A percentile compares a stretch with the other conserved stretches of the same genome.
Conservation (phyloP, 1,139 yeast genomes). For the Debaryomyces fabryi region DNA sequence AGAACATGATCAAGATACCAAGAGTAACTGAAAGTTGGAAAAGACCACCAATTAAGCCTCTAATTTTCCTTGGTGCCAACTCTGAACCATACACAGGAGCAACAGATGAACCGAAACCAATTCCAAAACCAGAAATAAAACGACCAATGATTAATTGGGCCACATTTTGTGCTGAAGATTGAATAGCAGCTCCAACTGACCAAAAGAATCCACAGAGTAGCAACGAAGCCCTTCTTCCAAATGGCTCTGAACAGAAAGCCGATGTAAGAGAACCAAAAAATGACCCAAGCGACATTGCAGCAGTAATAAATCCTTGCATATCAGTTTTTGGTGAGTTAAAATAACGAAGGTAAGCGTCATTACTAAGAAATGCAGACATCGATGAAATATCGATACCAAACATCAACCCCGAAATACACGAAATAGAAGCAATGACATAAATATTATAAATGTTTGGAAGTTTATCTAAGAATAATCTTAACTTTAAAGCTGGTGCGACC, state of each 20-base stretch:
- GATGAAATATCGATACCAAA: slow-evolving; percentile 68
- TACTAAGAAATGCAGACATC: slow-evolving; percentile 56
- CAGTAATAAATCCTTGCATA: slow-evolving; percentile 38
- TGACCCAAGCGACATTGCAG: slow-evolving; percentile 40
- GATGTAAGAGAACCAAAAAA: slow-evolving; percentile 36
- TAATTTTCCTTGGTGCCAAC: slow-evolving; percentile 51
- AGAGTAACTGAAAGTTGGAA: slow-evolving; percentile 47
- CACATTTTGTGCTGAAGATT: slow-evolving; percentile 31
- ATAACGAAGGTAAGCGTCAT: slow-evolving; percentile 33
- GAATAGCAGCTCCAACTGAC: slow-evolving; percentile 39
- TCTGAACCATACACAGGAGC: slow-evolving; percentile 64
- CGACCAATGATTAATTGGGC: slow-evolving; percentile 51
- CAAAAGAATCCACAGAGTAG: slow-evolving; percentile 33
- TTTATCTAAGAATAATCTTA: slow-evolving; percentile 32
- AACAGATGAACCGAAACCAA: slow-evolving; percentile 60
- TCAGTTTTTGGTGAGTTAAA: slow-evolving; percentile 14
- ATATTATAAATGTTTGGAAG: slow-evolving; percentile 43
- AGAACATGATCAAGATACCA: slow-evolving; percentile 45
- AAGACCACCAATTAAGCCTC: slow-evolving; percentile 54
- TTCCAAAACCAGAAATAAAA: slow-evolving; percentile 57
- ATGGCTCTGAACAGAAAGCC: slow-evolving; percentile 37
- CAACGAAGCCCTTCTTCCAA: slow-evolving; percentile 37
- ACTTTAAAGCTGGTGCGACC: slow-evolving; percentile 29
- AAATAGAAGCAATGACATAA: slow-evolving; percentile 40
- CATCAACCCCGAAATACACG: slow-evolving; percentile 55